phyloP scores from a whole-genome alignment of 2,329 filamentous ascomycete genomes.

The Geosmithia putterillii region DNA sequence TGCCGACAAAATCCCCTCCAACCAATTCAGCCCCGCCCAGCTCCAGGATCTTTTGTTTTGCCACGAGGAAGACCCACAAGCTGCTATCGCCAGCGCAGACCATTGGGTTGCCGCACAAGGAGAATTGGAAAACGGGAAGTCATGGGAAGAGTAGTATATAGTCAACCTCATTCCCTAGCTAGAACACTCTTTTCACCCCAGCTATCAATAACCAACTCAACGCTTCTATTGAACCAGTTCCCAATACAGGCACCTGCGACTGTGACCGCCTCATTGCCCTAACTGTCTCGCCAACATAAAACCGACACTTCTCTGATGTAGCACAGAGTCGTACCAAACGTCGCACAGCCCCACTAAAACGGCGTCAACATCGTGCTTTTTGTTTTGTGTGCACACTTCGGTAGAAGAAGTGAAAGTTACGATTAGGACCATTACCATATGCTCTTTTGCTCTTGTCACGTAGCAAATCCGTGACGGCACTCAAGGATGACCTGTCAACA shows the following conservation, averaged over 20 bases:
- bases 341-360: no score
- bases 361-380: no score
- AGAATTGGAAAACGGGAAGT: no score
- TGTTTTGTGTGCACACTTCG: no score
- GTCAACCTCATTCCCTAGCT: background rate
- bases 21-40: constrained; percentile 48
- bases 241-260: background rate
- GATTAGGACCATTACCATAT: no score
- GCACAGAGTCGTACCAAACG: background rate
- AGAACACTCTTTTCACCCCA: background rate
- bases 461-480: no score
- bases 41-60: constrained; percentile 46
- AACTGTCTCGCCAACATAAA: background rate
- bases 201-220: background rate
- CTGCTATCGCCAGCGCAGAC: constrained; percentile 31
- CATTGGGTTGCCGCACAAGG: constrained; percentile 41
- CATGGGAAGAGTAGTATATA: no score
- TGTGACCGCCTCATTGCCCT: background rate
- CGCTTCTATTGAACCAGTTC: background rate
- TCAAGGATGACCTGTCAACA: no score
- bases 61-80: constrained; percentile 38
- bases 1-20: constrained; percentile 33
- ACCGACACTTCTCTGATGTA: background rate
- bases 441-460: no score
- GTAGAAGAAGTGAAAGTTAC: no score